Base-by-base conservation (phyloP, 306 rosid species). In the Acacia crassicarpa region DNA sequence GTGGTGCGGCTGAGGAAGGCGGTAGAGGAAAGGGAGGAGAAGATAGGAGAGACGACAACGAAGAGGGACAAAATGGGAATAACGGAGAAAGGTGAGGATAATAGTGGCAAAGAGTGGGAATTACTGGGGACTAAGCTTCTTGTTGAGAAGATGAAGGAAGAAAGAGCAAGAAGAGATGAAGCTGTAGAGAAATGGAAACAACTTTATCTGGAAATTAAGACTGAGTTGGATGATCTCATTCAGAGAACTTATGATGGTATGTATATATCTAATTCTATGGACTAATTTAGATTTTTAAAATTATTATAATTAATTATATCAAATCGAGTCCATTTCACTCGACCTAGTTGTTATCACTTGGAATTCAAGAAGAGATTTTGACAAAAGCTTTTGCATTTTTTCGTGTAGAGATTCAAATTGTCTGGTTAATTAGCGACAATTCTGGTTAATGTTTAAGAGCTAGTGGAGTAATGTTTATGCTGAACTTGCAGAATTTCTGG, bases 161-260 rank as follows among this genome's bases (percentile, higher is more conserved):
- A 93, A 51, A 93, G 97, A 85, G 89, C 89, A 8, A 84, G 89
- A 2, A 79, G 99, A 75, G 98, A 95, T 84, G 96, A 89, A 80
- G 92, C 99, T 77, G 89, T 92, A 23, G 96, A 92, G 82, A 95
- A 90, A 48, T 95, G 99, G 99, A 95, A 95, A 86, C 97, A 95
- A 79, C 97, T 95, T 9, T 95, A 95, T 85, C 89, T 90, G 74
- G 94, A 91, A 23, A 95, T 95, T 56, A 95, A 95, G 91, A 78
- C 77, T 71, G 99, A 95, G 82, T 94, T 95, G 45, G 99, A 95
- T 87, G 90, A 93, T 54, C 99, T 95, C 84, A 95, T 95, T 74
- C 96, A 89, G 71, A 93, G 97, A 32, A 93, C 98, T 56, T 89
- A 88, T 82, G 77, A 87, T 87, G 93, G 94, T 87, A 15, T 45